Base-by-base conservation (phyloP, 106 monocot species). In the Platanthera zijinensis region DNA sequence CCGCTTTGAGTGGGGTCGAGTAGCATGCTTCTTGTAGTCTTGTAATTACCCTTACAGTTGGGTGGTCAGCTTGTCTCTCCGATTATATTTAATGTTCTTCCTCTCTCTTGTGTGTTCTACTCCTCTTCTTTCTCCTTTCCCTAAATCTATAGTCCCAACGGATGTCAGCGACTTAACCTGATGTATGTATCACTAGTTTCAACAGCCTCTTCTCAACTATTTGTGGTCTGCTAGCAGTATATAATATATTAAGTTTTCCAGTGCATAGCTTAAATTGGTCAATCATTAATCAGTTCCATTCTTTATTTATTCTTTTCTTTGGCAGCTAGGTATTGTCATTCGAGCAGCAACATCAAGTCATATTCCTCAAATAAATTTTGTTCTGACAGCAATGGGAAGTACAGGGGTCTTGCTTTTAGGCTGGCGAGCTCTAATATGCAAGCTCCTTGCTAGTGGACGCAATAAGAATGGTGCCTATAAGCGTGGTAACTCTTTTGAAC, bases 341-440 rank as follows among this genome's bases (percentile, higher is more conserved):
- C 83, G 95, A 79, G 59, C 90, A 61, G 61, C 81, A 49, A 79
- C 77, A 50, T 83, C 81, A 22, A 90, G 95, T 30, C 92, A 86
- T 78, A 73, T 90, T 74, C 95, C 95, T 66, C 72, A 83, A 50
- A 81, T 75, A 76, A 52, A 48, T 15, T 95, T 95, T 85, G 83
- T 92, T 49, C 78, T 90, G 74, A 79, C 90, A 67, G 76, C 85
- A 52, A 92, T 92, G 92, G 90, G 86, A 73, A 92, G 92, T 77
- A 90, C 92, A 0, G 90, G 84, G 7, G 61, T 90, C 47, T 81
- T 95, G 82, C 70, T 95, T 56, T 77, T 87, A 54, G 88, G 86
- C 75, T 95, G 95, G 95, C 78, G 92, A 76, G 74, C 88, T 47
- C 32, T 92, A 3, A 71, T 82, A 21, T 78, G 83, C 57, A 86